A percentile compares a stretch with the other conserved stretches of the same genome.
phyloP scores from a whole-genome alignment of 2,329 filamentous ascomycete species.

The Diaporthe humulicola region DNA sequence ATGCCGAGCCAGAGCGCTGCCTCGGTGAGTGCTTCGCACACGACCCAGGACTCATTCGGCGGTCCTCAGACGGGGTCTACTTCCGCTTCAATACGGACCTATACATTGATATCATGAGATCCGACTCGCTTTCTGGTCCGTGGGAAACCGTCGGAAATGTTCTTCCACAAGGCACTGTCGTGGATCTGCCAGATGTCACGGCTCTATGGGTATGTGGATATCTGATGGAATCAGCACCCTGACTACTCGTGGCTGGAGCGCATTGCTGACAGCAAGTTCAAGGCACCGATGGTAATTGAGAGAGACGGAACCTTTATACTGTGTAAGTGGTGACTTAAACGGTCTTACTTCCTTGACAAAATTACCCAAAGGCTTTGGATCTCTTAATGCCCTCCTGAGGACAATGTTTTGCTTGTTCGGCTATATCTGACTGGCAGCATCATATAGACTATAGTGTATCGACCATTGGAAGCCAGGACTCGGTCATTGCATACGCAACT shows the following conservation, averaged over 20 bases:
- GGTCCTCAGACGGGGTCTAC: conserved; percentile 38
- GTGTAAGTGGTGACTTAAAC: conserved; percentile 46
- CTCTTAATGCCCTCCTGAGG: neutral
- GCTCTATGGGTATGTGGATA: conserved; percentile 33
- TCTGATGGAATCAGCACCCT: neutral
- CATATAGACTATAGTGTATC: conserved; percentile 69
- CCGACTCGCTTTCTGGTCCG: conserved; percentile 23
- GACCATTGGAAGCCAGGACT: conserved; percentile 71
- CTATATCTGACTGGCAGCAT: neutral
- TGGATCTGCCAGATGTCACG: conserved; percentile 27
- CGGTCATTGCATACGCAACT: conserved; percentile 70
- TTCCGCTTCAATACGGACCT: conserved; percentile 55
- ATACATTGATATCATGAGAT: conserved; percentile 52
- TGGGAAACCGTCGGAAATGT: conserved; percentile 37
- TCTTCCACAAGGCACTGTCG: conserved; percentile 28
- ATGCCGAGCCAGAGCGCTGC: conserved; percentile 52
- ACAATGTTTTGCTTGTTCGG: neutral
- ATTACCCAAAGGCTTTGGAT: rapidly evolving
- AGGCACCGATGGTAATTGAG: conserved; percentile 75
- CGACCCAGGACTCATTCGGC: conserved; percentile 36
- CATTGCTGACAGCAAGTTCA: neutral
- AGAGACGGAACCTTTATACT: conserved; percentile 72
- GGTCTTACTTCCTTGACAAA: no score
- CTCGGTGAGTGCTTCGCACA: conserved; percentile 46
- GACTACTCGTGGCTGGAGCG: neutral